Evolutionary conservation across 495 filamentous ascomycete genomes (phyloP).

Genomic region (Talaromyces ruber): DNA sequence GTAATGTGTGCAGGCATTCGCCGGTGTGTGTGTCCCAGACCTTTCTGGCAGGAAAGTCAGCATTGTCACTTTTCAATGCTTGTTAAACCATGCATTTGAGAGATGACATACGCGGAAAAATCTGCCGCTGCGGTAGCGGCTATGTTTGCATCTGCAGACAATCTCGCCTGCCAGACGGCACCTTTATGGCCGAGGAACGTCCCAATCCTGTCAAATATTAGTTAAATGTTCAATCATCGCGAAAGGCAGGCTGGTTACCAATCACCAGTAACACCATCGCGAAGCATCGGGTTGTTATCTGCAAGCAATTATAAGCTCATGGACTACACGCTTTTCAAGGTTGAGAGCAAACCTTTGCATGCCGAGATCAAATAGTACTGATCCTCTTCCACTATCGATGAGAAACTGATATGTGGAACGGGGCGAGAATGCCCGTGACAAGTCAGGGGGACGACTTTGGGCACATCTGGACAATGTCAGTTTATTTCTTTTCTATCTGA

Average conservation of each 20-base stretch:
- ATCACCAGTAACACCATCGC: conserved; percentile 92
- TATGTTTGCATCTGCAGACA: conserved; percentile 78
- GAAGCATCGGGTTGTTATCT: conserved; percentile 98
- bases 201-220: conserved; percentile 59
- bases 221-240: neutral
- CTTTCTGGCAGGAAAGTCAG: conserved; percentile 46
- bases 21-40: conserved; percentile 96
- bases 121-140: conserved; percentile 92
- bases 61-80: too few relatives aligned
- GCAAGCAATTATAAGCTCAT: neutral
- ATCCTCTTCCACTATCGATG: conserved; percentile 73
- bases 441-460: conserved; percentile 78
- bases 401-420: conserved; percentile 92
- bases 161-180: conserved; percentile 88
- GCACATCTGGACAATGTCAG: conserved; percentile 37
- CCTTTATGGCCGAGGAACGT: conserved; percentile 98
- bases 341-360: conserved; percentile 70
- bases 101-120: conserved; percentile 74
- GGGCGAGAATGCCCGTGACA: conserved; percentile 97
- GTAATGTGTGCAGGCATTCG: conserved; percentile 78
- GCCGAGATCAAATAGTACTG: conserved; percentile 95
- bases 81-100: neutral
- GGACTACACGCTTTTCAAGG: neutral
- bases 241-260: conserved; percentile 46
- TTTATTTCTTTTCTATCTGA: neutral